Base-by-base conservation (phyloP, 306 rosid species). In the Dicorynia guianensis region DNA sequence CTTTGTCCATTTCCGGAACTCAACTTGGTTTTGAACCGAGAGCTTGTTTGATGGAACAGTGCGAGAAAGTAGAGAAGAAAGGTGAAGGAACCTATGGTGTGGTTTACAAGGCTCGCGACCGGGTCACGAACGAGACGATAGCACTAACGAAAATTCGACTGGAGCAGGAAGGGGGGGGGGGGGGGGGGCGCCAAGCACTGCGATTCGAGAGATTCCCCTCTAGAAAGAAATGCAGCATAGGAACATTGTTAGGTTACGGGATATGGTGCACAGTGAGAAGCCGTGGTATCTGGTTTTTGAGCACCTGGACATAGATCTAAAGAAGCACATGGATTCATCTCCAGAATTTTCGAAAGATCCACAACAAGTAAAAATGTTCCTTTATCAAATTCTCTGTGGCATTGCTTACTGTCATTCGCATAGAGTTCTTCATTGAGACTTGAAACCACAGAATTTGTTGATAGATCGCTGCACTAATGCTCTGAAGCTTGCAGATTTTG, bases 391-490 rank as follows among this genome's bases (percentile, higher is more conserved):
- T 84, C 97, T 95, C 74, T 89, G 97, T 60, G 99, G 99, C 89
- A 92, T 95, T 87, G 99, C 99, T 73, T 95, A 95, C 76, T 95
- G 99, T 61, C 99, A 95, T 78, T 95, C 99, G 8, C 99, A 91
- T 72, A 89, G 99, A 86, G 97, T 95, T 92, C 99, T 95, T 80
- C 99, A 95, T 67, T 92, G 99, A 76, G 99, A 95, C 83, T 88
- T 95, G 77, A 95, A 95, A 83, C 99, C 99, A 40, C 97, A 95
- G 82, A 95, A 95, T 85, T 81, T 95, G 82, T 87, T 95, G 93
- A 90, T 95, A 73, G 99, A 95, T 78, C 97, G 97, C 35, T 83
- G 92, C 63, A 89, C 93, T 76, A 95, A 95, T 82, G 87, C 96
- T 12, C 88, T 95, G 66, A 95, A 95, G 91, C 98, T 93, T 84